Base-by-base conservation (phyloP, 352 stramenopile species). In the Peronospora farinosa region DNA sequence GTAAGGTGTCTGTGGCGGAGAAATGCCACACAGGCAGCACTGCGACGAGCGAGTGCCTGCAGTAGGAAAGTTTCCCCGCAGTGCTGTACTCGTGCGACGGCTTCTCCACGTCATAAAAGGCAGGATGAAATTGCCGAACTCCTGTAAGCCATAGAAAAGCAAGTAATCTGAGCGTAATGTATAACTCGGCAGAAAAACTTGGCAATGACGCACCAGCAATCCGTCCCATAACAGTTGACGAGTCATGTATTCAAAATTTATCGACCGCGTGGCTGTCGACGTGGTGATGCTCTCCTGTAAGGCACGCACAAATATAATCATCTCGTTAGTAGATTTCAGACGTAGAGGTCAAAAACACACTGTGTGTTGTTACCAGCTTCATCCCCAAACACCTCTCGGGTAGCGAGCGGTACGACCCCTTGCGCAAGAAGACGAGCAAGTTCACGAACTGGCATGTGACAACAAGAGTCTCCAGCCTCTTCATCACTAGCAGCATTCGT, bases 181-280 rank as follows among this genome's bases (percentile, higher is more conserved):
- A 4, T 9, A 50, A n/a, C 19, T 11, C 30, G 10, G 23, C 33
- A 6, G 37, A 15, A 35, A 19, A 12, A 47, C 16, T 10, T 21
- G 27, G 17, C 8, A n/a, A 21, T 28, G 11, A 52, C 63, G 47
- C 40, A 92, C 81, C 77, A 88, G 88, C 44, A 92, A 63, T 42
- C 78, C 80, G 32, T 86, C 67, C 82, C 78, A 92, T n/a, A 91
- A 58, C 16, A 91, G 54, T 32, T 91, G 79, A 6, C 79, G 78
- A 49, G 77, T 92, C 76, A 92, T 91, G 70, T 88, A 91, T 55
- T 92, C 82, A 36, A 88, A 91, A 51, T 87, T 92, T 44, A 92
- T 92, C 21, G 72, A 66, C 10, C 82, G 74, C 19, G 82, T 68
- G 2, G 69, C 54, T 7, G 64, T 78, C 10, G 69, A 84, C 8